phyloP scores from a whole-genome alignment of 257 asterid genomes.

The Nicotiana otophora region DNA sequence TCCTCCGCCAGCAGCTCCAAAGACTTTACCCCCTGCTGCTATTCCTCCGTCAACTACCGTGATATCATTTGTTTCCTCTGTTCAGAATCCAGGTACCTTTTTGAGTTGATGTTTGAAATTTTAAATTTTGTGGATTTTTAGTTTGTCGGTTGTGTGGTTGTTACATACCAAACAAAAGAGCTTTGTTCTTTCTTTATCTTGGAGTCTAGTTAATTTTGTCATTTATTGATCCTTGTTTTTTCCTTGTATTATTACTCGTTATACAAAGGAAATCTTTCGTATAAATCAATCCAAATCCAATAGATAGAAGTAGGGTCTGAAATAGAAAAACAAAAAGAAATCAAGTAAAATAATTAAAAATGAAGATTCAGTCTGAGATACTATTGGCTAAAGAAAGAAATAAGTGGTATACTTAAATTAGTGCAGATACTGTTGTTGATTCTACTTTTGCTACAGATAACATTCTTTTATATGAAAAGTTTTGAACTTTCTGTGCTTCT shows the following conservation, averaged over 20 bases:
- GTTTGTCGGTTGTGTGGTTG: slow-evolving; percentile 6
- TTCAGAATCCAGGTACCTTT: slow-evolving; percentile 48
- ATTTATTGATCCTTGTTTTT: slow-evolving; percentile 47
- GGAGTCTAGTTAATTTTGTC: slow-evolving; percentile 45
- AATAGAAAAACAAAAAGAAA: slow-evolving; percentile 13
- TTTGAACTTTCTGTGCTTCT: slow-evolving; percentile 18
- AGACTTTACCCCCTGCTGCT: slow-evolving; percentile 17
- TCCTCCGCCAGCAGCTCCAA: slow-evolving; percentile 17
- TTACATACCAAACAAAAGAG: slow-evolving; percentile 16
- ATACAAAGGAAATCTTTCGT: slow-evolving; percentile 11
- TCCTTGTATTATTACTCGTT: slow-evolving; percentile 30
- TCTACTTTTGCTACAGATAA: slow-evolving; percentile 27
- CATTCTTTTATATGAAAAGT: slow-evolving; percentile 19
- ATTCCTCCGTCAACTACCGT: slow-evolving; percentile 19
- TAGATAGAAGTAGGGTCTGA: slow-evolving; percentile 18
- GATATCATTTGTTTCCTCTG: slow-evolving; percentile 32
- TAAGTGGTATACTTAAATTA: slow-evolving; percentile 10
- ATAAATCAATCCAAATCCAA: background rate
- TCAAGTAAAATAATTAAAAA: slow-evolving; percentile 18
- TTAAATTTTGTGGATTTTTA: slow-evolving; percentile 22
- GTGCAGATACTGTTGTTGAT: slow-evolving; percentile 20
- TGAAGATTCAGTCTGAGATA: slow-evolving; percentile 27
- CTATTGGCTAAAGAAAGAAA: slow-evolving; percentile 35
- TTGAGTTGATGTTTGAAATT: slow-evolving; percentile 16
- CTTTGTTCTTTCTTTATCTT: slow-evolving; percentile 32